These are phyloP conservation scores for Dendryphion nanum DNA, from an alignment of 2,329 filamentous ascomycete genomes.

Conservation along the genomic window DNA sequence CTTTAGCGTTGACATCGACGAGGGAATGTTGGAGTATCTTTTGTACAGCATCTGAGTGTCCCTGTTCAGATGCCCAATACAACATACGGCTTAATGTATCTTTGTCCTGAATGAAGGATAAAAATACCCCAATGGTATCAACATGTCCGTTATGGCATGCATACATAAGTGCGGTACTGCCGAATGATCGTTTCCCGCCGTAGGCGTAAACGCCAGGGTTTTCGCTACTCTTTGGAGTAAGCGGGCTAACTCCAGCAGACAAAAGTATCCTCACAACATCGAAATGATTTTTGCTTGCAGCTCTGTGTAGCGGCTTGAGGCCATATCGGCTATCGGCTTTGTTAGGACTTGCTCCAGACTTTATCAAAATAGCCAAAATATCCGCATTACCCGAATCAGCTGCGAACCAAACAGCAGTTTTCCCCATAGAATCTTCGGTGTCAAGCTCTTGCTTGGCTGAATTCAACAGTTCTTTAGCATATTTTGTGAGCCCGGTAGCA, in stretches of 20 bases:
- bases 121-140: constrained; percentile 7
- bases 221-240: too few species aligned
- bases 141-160: constrained; percentile 12
- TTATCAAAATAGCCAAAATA: constrained; percentile 7
- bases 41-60: constrained; percentile 18
- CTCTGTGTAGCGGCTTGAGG: constrained; percentile 36
- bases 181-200: too few species aligned
- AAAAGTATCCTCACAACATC: constrained; percentile 30
- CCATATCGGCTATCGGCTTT: constrained; percentile 15
- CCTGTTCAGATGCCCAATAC: constrained; percentile 18
- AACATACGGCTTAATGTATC: constrained; percentile 25
- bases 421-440: constrained; percentile 8
- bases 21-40: constrained; percentile 30
- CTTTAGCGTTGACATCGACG: constrained; percentile 30
- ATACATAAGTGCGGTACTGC: constrained; percentile 6
- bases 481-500: constrained; percentile 5
- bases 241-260: constrained; percentile 36
- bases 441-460: constrained; percentile 1
- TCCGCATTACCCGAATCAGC: constrained; percentile 7
- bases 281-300: constrained; percentile 31
- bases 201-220: too few species aligned
- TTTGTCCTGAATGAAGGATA: constrained; percentile 20
- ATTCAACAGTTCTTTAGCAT: constrained; percentile 1
- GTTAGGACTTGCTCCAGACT: constrained; percentile 23
- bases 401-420: constrained; percentile 12